These are phyloP conservation scores for Leishmania tropica DNA, from an alignment of 208 protist genomes.

Conservation along the genomic window DNA sequence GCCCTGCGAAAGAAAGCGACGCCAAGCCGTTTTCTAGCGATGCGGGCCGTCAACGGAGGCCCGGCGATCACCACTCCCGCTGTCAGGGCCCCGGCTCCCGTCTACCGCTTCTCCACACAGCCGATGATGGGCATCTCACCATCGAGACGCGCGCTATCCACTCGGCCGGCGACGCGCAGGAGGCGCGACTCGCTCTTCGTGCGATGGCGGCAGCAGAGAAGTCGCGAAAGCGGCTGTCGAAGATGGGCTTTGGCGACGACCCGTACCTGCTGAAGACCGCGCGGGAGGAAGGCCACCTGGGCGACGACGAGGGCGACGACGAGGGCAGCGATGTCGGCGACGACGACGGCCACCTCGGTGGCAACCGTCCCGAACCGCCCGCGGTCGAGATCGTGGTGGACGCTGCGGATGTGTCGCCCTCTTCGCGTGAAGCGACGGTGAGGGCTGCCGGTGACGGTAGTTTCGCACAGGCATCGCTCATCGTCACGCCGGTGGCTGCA, in stretches of 20 bases:
- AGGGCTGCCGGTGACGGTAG: not conserved
- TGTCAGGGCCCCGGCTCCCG: slow-evolving; percentile 2
- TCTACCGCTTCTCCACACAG: slow-evolving; percentile 36
- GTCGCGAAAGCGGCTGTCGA: slow-evolving; percentile 31
- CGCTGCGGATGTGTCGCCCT: not conserved
- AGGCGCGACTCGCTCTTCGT: slow-evolving; percentile 42
- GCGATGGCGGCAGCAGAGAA: slow-evolving; percentile 46
- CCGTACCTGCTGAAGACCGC: slow-evolving; percentile 33
- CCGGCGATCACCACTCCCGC: not conserved
- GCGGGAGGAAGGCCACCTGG: slow-evolving; percentile 25
- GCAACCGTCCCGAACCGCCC: not conserved
- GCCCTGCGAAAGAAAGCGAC: not conserved
- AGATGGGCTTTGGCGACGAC: slow-evolving; percentile 23
- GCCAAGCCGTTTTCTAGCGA: not conserved
- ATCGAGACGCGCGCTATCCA: slow-evolving; percentile 44
- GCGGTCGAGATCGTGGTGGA: not conserved
- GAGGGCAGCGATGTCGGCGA: not conserved
- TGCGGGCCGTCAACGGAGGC: not conserved
- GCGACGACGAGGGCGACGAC: slow-evolving; percentile 5
- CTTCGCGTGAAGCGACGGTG: not conserved
- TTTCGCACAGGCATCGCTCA: not conserved
- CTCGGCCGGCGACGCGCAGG: slow-evolving; percentile 40
- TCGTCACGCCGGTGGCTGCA: not conserved
- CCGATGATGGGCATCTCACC: slow-evolving; percentile 32
- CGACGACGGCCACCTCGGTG: not conserved